These are phyloP conservation scores for Candida ascalaphidarum DNA, from an alignment of 805 yeast genomes.

Conservation along the genomic window DNA sequence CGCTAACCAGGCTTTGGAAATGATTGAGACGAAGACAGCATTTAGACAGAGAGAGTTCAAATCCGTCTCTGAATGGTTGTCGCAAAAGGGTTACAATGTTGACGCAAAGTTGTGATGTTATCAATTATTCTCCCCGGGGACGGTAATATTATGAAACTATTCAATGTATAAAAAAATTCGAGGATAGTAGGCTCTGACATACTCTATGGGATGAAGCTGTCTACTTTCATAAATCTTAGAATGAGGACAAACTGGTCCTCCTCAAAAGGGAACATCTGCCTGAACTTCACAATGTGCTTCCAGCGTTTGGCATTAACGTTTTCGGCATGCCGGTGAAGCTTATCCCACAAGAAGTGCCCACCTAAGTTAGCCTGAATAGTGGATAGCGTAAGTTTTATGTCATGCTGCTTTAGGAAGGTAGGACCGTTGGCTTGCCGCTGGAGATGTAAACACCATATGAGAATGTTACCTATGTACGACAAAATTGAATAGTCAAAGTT, in stretches of 20 bases:
- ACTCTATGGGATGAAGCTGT: conserved; percentile 8
- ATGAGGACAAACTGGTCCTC: conserved; percentile 32
- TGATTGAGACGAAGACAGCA: conserved; percentile 43
- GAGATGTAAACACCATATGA: conserved; percentile 26
- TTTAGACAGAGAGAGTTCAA: conserved; percentile 52
- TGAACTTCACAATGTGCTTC: conserved; percentile 31
- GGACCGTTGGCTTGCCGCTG: conserved; percentile 8
- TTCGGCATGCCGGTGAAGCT: conserved; percentile 19
- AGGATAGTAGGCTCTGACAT: no score
- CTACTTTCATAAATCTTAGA: conserved; percentile 25
- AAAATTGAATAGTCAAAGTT: conserved; percentile 29
- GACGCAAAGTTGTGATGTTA: no score
- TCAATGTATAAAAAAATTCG: no score
- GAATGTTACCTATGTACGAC: conserved; percentile 27
- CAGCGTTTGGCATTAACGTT: conserved; percentile 31
- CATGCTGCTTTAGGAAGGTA: conserved; percentile 10
- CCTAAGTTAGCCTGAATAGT: conserved; percentile 18
- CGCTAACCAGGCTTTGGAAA: conserved; percentile 58
- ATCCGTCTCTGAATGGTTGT: conserved; percentile 42
- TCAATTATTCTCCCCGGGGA: not conserved
- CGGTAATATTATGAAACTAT: no score
- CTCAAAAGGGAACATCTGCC: conserved; percentile 27
- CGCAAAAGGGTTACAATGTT: conserved; percentile 26
- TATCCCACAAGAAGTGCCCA: conserved; percentile 33
- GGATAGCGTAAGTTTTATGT: conserved; percentile 9